Evolutionary conservation across 495 filamentous ascomycete genomes (phyloP), one percentile per base, ranked within the genome.

Genomic region (Neurospora sublineolata): DNA sequence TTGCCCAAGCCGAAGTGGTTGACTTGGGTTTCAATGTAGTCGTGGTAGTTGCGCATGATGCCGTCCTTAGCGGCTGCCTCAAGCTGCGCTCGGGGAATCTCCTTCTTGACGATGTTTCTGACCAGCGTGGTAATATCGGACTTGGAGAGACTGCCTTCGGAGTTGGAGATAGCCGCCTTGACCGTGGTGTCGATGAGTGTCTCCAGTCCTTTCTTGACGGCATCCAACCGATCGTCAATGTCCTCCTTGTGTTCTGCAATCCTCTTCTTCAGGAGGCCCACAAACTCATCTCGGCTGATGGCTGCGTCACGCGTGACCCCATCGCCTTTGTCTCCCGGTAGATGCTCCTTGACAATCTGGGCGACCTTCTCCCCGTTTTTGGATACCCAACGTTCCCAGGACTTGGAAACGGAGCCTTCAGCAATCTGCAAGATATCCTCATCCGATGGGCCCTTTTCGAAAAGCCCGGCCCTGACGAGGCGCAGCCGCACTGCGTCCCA

Each of bases 1-100:
- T 81, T 77, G 68, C 80, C 83, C 16, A 74, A 37, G 58, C 70
- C 70, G 71, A 85, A 82, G 72, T 80, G 79, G 75, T 86, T 85
- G 73, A 84, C 70, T 52, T 79, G 78, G 67, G 78, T 77, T 44
- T 64, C 69, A 6, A 86, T 73, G 64, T 80, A 68, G n/a, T 77
- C 72, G 67, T 77, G 72, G 70, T 74, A 70, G 27, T 72, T 69
- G 36, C 74, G 67, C 69, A 74, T 70, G 52, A 82, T 78, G 37
- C 76, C 68, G 42, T 75, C 75, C 23, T 72, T 72, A 37, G 75
- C 75, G 23, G 81, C 64, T 23, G 80, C 79, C 38, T 80, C 78
- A 14, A 86, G 69, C 39, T 82, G 80, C 1, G 77, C 77, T 20
- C 80, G 74, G 7, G 72, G 40, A 23, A 85, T 71, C 33, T 81